These are phyloP conservation scores for Nannochloropsis limnetica DNA, from an alignment of 352 stramenopile species.

Conservation along the genomic window DNA sequence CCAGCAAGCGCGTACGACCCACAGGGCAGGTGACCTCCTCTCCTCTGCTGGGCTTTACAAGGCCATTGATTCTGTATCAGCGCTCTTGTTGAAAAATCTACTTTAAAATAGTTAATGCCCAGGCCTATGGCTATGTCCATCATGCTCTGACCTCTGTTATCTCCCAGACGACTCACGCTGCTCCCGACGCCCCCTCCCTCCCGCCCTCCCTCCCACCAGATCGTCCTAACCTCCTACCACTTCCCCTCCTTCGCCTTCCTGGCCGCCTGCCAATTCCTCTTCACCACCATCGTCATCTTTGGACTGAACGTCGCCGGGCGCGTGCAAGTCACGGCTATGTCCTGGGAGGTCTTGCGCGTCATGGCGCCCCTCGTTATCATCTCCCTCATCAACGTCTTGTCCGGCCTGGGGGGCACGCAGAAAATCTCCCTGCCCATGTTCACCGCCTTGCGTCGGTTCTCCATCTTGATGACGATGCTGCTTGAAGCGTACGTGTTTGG, in stretches of 20 bases:
- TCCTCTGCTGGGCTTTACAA: background rate
- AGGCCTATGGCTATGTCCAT: background rate
- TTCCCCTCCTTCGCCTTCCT: slow-evolving; percentile 57
- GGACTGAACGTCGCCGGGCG: slow-evolving; percentile 37
- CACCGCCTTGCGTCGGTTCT: slow-evolving; percentile 56
- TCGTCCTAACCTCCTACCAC: slow-evolving; percentile 54
- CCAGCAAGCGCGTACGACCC: background rate
- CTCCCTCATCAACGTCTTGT: slow-evolving; percentile 58
- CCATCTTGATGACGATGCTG: slow-evolving; percentile 58
- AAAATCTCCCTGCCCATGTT: slow-evolving; percentile 57
- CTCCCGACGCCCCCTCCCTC: background rate
- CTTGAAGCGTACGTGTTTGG: slow-evolving; percentile 56
- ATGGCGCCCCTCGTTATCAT: slow-evolving; percentile 56
- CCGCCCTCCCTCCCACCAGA: slow-evolving; percentile 38
- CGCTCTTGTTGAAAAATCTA: background rate
- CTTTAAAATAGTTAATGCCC: background rate
- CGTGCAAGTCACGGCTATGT: slow-evolving; percentile 43
- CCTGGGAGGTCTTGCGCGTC: slow-evolving; percentile 42
- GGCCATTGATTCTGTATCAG: background rate
- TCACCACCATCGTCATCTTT: slow-evolving; percentile 47
- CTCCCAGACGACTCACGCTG: background rate
- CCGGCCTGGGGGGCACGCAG: slow-evolving; percentile 55
- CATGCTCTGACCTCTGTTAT: background rate
- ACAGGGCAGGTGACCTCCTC: background rate
- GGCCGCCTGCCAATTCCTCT: slow-evolving; percentile 49